A percentile compares a stretch with the other conserved stretches of the same genome.
Evolutionary conservation across 129 eudicot species (phyloP).

Genomic region (Tagetes patula): DNA sequence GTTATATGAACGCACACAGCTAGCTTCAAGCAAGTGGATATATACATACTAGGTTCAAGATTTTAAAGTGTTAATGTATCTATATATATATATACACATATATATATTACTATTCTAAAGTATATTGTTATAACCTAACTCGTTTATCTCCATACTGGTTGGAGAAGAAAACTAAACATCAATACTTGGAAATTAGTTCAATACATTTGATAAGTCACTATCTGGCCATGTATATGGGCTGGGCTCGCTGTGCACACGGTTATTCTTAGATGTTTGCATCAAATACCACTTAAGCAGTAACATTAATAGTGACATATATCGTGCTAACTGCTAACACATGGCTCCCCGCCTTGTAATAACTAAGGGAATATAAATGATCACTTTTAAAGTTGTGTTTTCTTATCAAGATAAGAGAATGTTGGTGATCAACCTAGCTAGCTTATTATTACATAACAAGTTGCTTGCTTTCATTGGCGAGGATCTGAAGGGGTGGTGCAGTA

Average conservation of each 20-base stretch:
- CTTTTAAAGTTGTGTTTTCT: conserved; percentile 3
- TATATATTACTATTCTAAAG: neutral
- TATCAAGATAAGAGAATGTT: conserved; percentile 28
- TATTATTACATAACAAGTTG: neutral
- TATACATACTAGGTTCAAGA: too few relatives aligned
- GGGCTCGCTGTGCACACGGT: neutral
- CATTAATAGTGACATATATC: conserved; percentile 1
- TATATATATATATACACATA: neutral
- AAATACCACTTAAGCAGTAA: conserved; percentile 25
- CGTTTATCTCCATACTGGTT: conserved; percentile 6
- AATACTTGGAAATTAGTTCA: neutral
- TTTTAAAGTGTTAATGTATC: neutral
- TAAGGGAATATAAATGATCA: conserved; percentile 5
- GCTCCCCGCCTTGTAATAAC: conserved; percentile 1
- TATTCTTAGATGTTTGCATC: conserved; percentile 5
- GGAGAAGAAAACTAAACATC: conserved; percentile 9
- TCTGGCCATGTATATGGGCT: too few relatives aligned
- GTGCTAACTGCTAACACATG: neutral
- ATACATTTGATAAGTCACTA: too few relatives aligned
- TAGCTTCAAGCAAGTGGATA: too few relatives aligned
- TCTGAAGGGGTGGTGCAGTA: neutral
- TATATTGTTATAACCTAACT: conserved; percentile 11
- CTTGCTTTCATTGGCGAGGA: conserved; percentile 4
- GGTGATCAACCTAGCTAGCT: conserved; percentile 1
- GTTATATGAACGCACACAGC: neutral